Base-by-base conservation (phyloP, 768 basidiomycete genomes). In the Trametes villosa region DNA sequence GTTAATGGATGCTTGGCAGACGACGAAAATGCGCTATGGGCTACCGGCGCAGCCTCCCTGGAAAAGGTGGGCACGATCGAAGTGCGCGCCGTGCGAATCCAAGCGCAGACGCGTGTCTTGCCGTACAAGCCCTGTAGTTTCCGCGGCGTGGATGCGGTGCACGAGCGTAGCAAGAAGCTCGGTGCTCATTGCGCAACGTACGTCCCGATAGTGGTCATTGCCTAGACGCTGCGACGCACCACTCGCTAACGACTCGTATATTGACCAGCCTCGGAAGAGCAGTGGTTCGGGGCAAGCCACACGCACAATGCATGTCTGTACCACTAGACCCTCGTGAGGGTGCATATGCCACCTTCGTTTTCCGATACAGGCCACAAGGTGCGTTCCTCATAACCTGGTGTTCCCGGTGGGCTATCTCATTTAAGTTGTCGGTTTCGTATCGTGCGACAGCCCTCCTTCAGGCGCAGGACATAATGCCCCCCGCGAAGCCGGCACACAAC, bases 91-190 rank as follows among this genome's bases (percentile, higher is more conserved):
- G 15, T 24, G 4, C 58, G 58, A n/a, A 40, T 59, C 2, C 50
- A 34, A 6, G 9, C 31, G 22, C 7, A 34, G 17, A 22, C 3
- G 18, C 13, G 9, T 13, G 17, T 7, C 12, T 24, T 40, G 0
- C 42, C 60, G 15, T 56, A 52, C 55, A 27, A 9, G 9, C 41
- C 42, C 6, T 9, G 11, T 1, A 24, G 6, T 7, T 58, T 38
- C 31, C 22, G 31, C 11, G 41, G 22, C 13, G 38, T 66, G 9
- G 66, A 60, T 3, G 41, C 52, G 5, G 56, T 66, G 9, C 65
- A 66, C 31, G 65, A 66, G 47, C 59, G 65, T 2, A 66, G 65
- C 53, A 66, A 66, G 57, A 66, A 66, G 47, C 59, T 60, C 3
- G 65, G 65, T 26, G 52, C 51, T 20, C 65, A 66, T 20, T 50